Evolutionary conservation across 257 asterid species (phyloP), one percentile per base, ranked within the genome.

Genomic region (Mitragyna speciosa): DNA sequence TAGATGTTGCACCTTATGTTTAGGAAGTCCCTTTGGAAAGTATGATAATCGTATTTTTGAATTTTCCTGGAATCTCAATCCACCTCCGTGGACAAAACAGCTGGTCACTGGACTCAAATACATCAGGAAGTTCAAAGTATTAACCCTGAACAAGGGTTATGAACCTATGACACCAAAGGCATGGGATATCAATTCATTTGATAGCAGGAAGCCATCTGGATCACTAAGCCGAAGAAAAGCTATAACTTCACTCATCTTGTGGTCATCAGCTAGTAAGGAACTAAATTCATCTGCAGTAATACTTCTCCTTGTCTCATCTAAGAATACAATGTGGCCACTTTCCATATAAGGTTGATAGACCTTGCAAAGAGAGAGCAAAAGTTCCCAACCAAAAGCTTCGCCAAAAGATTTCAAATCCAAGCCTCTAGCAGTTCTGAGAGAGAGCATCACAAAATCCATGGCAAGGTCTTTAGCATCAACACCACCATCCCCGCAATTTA

Each of bases 151-250:
- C 19, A 65, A 64, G 72, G 70, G 24, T 88, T 82, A 93, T 41
- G 94, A 88, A 78, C 86, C 74, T 51, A 93, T 70, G 67, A 72
- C 92, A 17, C 81, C 82, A 78, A 96, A 96, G 16, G 96, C 97
- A 79, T 92, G 93, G 77, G 96, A 89, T 91, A 96, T 92, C 87
- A 96, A 76, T 86, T 96, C 99, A 73, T 94, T 96, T 7, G 99
- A 96, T 71, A 96, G 88, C 76, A 96, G 73, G 80, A 94, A 95
- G 58, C 98, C 97, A 82, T 93, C 97, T 0, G 99, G 99, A 84
- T 95, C 99, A 73, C 97, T 90, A 11, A 93, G 89, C 39, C 96
- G 86, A 69, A 95, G 87, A 85, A 77, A 92, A 12, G 87, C 90
- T 72, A 83, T 77, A 67, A 75, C 85, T 80, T 88, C 87, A 43